phyloP scores from a whole-genome alignment of 495 filamentous ascomycete genomes.

The Penicillium odoratum region DNA sequence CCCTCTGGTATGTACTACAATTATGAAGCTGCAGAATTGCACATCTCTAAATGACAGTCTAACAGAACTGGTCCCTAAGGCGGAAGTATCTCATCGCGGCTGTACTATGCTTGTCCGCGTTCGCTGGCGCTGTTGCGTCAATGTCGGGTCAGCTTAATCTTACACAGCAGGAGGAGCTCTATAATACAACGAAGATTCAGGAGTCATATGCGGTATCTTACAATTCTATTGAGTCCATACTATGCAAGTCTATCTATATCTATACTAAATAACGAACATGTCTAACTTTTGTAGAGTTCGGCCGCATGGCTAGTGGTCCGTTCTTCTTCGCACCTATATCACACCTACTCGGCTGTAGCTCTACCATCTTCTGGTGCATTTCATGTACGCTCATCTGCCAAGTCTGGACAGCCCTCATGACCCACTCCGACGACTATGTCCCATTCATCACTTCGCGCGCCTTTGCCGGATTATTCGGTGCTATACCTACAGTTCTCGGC shows the following conservation, averaged over 20 bases:
- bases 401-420: slow-evolving; percentile 48
- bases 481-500: slow-evolving; percentile 40
- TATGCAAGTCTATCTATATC: background rate
- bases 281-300: slow-evolving; percentile 31
- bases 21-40: background rate
- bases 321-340: slow-evolving; percentile 45
- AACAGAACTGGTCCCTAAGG: slow-evolving; percentile 44
- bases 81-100: slow-evolving; percentile 43
- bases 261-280: background rate
- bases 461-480: slow-evolving; percentile 42
- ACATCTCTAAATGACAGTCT: background rate
- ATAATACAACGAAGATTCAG: slow-evolving; percentile 29
- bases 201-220: slow-evolving; percentile 24
- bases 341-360: slow-evolving; percentile 39
- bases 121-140: slow-evolving; percentile 32
- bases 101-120: slow-evolving; percentile 33
- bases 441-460: slow-evolving; percentile 46
- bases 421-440: slow-evolving; percentile 39
- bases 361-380: slow-evolving; percentile 47
- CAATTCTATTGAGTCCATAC: background rate
- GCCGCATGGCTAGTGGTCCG: slow-evolving; percentile 41
- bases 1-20: slow-evolving; percentile 36
- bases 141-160: slow-evolving; percentile 37
- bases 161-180: slow-evolving; percentile 29
- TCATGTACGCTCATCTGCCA: slow-evolving; percentile 33